Percentiles rank a stretch among this genome's conserved stretches.
Evolutionary conservation across 1,284 basidiomycete genomes (phyloP).

Genomic region (Cystobasidium sp.): DNA sequence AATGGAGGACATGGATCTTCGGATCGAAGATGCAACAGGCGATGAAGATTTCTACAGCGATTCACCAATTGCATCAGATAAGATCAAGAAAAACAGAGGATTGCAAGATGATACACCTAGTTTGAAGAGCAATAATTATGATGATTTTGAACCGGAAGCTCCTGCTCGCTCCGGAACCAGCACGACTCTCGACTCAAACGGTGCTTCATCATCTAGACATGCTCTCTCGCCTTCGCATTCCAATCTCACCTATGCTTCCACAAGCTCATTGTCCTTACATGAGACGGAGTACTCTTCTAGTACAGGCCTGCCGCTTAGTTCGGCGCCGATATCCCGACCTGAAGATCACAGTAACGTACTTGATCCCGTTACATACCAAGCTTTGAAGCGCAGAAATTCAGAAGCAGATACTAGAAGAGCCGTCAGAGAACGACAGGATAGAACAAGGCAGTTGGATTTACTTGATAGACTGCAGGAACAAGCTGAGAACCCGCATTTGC

Average conservation of each 20-base stretch:
- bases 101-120: constrained; percentile 10
- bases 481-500: constrained; percentile 15
- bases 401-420: constrained; percentile 47
- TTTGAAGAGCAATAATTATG: neutral
- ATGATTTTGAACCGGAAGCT: constrained; percentile 4
- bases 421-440: constrained; percentile 43
- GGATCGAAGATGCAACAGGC: constrained; percentile 22
- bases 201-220: neutral
- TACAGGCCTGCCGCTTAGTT: neutral
- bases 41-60: constrained; percentile 14
- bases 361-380: constrained; percentile 49
- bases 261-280: constrained; percentile 9
- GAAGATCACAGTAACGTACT: constrained; percentile 32
- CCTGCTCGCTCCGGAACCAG: neutral
- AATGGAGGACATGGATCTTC: constrained; percentile 17
- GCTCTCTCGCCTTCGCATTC: neutral
- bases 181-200: constrained; percentile 23
- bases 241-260: constrained; percentile 17
- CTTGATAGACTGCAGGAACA: constrained; percentile 26
- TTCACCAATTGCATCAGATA: neutral
- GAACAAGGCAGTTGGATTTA: constrained; percentile 37
- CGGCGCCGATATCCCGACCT: neutral
- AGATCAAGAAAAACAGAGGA: neutral
- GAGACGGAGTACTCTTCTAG: neutral
- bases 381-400: constrained; percentile 45